Evolutionary conservation across 129 eudicot genomes (phyloP).

Genomic region (Silybum marianum): DNA sequence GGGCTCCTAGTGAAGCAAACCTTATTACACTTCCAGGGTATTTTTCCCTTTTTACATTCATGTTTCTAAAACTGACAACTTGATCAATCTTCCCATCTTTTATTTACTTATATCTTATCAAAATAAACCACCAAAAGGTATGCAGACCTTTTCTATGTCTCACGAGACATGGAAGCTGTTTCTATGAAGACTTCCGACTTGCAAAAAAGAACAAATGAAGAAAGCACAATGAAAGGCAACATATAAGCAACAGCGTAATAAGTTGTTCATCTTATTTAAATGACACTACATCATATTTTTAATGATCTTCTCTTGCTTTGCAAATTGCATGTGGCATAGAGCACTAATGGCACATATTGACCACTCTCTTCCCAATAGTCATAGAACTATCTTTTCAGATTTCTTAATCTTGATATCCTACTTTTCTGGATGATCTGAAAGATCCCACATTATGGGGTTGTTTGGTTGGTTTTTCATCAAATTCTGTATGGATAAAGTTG

Average conservation of each 20-base stretch:
- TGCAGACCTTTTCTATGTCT: no score
- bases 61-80: not conserved
- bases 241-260: no score
- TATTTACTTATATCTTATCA: not conserved
- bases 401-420: not conserved
- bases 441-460: not conserved
- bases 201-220: no score
- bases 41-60: not conserved
- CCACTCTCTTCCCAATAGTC: not conserved
- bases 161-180: no score
- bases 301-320: not conserved
- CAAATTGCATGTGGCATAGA: not conserved
- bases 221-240: no score
- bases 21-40: constrained; percentile 91
- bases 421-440: not conserved
- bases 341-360: not conserved
- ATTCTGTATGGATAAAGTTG: no score
- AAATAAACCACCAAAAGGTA: no score
- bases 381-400: not conserved
- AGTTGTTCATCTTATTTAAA: not conserved
- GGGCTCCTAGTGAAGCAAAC: constrained; percentile 88
- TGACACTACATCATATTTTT: not conserved
- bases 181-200: no score
- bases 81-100: not conserved
- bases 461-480: no score